Percentiles rank a stretch among this genome's conserved stretches.
Conservation (phyloP, 2,329 filamentous ascomycete genomes). For the Fusarium aywerte region DNA sequence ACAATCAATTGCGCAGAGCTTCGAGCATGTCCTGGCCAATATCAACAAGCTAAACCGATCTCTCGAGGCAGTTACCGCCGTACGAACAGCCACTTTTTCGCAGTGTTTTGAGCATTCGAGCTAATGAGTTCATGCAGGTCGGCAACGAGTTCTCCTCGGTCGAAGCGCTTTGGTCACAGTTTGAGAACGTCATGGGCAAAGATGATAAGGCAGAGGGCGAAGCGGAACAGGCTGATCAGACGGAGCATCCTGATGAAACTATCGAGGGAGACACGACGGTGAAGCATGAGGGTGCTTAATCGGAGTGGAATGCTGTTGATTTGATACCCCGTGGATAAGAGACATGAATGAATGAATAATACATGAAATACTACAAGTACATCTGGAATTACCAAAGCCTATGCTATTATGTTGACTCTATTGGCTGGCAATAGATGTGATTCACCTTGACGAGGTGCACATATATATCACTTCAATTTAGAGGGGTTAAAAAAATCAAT, state of each 20-base stretch:
- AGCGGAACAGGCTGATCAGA: slow-evolving; percentile 37
- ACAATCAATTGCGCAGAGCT: slow-evolving; percentile 59
- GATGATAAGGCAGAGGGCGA: slow-evolving; percentile 53
- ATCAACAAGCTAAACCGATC: slow-evolving; percentile 96
- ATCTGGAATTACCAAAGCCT: not conserved
- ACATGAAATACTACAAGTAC: not conserved
- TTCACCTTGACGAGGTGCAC: not conserved
- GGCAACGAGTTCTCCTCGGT: slow-evolving; percentile 98
- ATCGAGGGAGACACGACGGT: slow-evolving; percentile 21
- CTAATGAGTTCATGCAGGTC: slow-evolving; percentile 63
- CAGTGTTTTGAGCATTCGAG: too few relatives aligned
- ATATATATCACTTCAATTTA: not conserved
- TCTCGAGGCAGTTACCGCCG: slow-evolving; percentile 89
- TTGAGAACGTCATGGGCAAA: slow-evolving; percentile 94
- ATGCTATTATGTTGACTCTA: not conserved
- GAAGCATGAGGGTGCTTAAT: slow-evolving; percentile 33
- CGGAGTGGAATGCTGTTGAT: not conserved
- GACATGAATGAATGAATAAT: slow-evolving; percentile 6
- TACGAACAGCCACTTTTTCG: slow-evolving; percentile 54
- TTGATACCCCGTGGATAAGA: slow-evolving; percentile 35
- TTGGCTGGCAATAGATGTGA: not conserved
- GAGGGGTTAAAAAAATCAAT: not conserved
- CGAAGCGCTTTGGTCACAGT: slow-evolving; percentile 95
- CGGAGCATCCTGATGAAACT: slow-evolving; percentile 15
- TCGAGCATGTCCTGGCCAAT: slow-evolving; percentile 93